Percentiles rank a stretch among this genome's conserved stretches.
These are phyloP conservation scores for Annulohypoxylon moriforme DNA, from an alignment of 495 filamentous ascomycete genomes.

Conservation along the genomic window DNA sequence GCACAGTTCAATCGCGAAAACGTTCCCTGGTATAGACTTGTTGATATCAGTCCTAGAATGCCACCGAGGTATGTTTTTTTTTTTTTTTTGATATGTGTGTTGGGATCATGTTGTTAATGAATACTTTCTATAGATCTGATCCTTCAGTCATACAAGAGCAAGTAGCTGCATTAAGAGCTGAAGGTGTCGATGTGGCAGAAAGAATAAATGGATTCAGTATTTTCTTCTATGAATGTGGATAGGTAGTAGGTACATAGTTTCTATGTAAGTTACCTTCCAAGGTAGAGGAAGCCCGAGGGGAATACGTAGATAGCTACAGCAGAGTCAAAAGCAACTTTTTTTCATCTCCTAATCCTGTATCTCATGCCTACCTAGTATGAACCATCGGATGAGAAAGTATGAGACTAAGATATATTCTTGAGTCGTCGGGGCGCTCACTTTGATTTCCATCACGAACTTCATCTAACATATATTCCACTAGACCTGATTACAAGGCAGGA, in stretches of 20 bases:
- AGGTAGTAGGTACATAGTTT: too few relatives aligned
- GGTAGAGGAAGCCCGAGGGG: constrained; percentile 43
- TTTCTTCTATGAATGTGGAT: constrained; percentile 74
- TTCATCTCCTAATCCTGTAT: too few relatives aligned
- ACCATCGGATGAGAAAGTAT: too few relatives aligned
- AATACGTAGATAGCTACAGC: constrained; percentile 2
- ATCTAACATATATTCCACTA: too few relatives aligned
- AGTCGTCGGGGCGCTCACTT: too few relatives aligned
- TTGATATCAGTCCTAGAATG: constrained; percentile 86
- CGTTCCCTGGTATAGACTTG: constrained; percentile 94
- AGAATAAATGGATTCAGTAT: constrained; percentile 74
- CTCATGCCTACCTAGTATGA: too few relatives aligned
- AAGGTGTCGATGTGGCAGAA: constrained; percentile 73
- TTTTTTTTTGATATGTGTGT: too few relatives aligned
- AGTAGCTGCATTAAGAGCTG: constrained; percentile 70
- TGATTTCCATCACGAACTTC: too few relatives aligned
- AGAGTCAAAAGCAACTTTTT: too few relatives aligned
- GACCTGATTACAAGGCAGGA: not conserved
- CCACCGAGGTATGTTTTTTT: constrained; percentile 73
- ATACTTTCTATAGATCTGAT: constrained; percentile 63
- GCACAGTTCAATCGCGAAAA: constrained; percentile 73
- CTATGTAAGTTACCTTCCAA: constrained; percentile 67
- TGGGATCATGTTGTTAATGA: constrained; percentile 5
- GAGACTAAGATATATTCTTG: too few relatives aligned
- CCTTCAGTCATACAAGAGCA: constrained; percentile 76